Conservation (phyloP, 1,139 yeast genomes). For the Kluyveromyces marxianus region DNA sequence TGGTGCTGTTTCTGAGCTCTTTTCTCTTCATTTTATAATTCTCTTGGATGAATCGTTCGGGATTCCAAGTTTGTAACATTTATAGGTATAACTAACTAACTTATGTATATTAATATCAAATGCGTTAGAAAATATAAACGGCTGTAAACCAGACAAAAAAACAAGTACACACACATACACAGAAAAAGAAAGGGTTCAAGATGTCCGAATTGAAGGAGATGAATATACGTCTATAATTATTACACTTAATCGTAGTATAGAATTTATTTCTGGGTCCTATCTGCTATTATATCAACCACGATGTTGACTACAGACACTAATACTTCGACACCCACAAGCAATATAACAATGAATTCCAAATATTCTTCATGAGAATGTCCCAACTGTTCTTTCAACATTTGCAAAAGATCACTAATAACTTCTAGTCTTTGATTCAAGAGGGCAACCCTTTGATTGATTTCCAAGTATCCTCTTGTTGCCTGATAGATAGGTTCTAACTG, state of each 20-base stretch:
- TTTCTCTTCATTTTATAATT: background rate
- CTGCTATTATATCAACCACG: conserved; percentile 37
- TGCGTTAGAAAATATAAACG: background rate
- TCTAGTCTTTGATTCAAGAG: conserved; percentile 84
- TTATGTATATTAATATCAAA: conserved; percentile 1
- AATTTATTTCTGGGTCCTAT: background rate
- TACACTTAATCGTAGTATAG: too few species aligned
- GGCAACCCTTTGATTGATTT: conserved; percentile 87
- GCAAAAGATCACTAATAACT: conserved; percentile 84
- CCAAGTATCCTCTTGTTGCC: conserved; percentile 90
- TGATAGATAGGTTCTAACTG: conserved; percentile 95
- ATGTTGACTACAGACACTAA: conserved; percentile 77
- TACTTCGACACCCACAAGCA: conserved; percentile 89
- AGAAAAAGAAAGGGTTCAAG: too few species aligned
- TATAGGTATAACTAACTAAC: background rate
- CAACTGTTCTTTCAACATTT: conserved; percentile 92
- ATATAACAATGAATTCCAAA: conserved; percentile 83
- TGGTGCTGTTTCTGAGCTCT: background rate
- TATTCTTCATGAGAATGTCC: conserved; percentile 92
- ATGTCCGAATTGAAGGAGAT: background rate
- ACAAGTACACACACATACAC: background rate
- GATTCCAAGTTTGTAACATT: conserved; percentile 1
- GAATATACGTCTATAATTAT: too few species aligned
- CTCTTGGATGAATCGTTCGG: background rate
- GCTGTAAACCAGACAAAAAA: background rate